These are phyloP conservation scores for Pseudogymnoascus sp. DNA, from an alignment of 2,329 filamentous ascomycete genomes.

Conservation along the genomic window DNA sequence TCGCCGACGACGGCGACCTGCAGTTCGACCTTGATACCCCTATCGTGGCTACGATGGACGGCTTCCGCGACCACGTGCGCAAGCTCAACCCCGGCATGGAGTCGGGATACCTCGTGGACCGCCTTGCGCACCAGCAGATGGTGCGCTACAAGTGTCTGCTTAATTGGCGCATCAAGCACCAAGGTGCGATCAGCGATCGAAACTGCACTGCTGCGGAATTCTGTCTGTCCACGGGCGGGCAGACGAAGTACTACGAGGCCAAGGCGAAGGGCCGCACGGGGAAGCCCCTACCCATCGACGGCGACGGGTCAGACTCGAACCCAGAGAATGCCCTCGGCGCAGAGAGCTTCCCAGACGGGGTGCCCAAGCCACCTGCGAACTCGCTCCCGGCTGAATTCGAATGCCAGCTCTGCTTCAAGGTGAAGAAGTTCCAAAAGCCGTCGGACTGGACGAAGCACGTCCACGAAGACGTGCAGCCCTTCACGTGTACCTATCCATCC, in stretches of 20 bases:
- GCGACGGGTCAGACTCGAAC: constrained; percentile 55
- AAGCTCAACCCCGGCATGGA: constrained; percentile 65
- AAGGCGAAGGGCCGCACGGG: constrained; percentile 52
- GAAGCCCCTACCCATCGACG: constrained; percentile 45
- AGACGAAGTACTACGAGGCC: constrained; percentile 51
- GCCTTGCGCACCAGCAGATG: constrained; percentile 74
- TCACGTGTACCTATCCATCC: constrained; percentile 80
- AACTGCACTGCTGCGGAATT: constrained; percentile 53
- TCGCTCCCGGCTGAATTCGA: constrained; percentile 80
- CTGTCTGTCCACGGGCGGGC: constrained; percentile 62
- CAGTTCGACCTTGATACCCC: constrained; percentile 44
- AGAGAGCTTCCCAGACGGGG: constrained; percentile 71
- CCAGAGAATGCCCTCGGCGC: constrained; percentile 60
- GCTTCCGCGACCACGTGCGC: constrained; percentile 68
- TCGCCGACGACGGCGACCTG: constrained; percentile 53
- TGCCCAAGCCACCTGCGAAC: constrained; percentile 71
- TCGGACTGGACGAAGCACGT: constrained; percentile 97
- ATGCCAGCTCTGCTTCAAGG: constrained; percentile 77
- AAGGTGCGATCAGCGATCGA: constrained; percentile 45
- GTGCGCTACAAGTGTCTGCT: constrained; percentile 71
- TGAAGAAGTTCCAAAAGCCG: constrained; percentile 80
- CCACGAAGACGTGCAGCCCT: constrained; percentile 86
- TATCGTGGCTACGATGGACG: constrained; percentile 64
- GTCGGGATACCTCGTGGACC: constrained; percentile 60
- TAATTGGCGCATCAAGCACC: constrained; percentile 61